Evolutionary conservation across 305 asterid genomes (phyloP), one percentile per base, ranked within the genome.

Genomic region (Vinca major): DNA sequence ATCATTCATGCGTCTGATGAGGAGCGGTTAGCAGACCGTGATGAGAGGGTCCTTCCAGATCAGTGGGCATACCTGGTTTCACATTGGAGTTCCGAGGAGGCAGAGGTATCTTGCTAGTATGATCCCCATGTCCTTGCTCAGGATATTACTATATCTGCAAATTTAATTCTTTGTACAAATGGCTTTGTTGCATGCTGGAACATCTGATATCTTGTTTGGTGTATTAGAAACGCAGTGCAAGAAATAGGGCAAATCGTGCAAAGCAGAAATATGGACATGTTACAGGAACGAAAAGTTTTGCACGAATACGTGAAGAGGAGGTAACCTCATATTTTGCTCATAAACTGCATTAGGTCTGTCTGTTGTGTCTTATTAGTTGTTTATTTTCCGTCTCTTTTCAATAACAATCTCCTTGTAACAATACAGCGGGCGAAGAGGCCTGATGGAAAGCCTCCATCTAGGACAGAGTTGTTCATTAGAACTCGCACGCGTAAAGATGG

Each of bases 11-110:
- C 81, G 68, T 76, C 80, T 64, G 75, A 78, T 76, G 81, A 75
- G 73, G 81, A 78, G 66, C 62, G 81, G 63, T 74, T 78, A 63
- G 85, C 85, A 71, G 80, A 78, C 76, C 68, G 81, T 61, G 81
- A 81, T 68, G 83, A 71, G 62, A 76, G 85, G 74, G 83, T 81
- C 71, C 83, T 73, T 74, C 81, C 85, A 11, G 83, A 81, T 67
- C 85, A 81, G 69, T 81, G 85, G 85, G 75, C 73, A 55, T 69
- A 62, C 53, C 85, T 81, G 66, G 69, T 81, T 57, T 71, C 70
- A 17, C 76, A 78, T 63, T 81, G 85, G 85, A 79, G 65, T 44
- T 70, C 83, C 4, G 83, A 81, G 63, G 43, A 53, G 40, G 76
- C 66, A 13, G 75, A 77, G 85, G 85, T 78, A 78, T 60, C 33